phyloP scores from a whole-genome alignment of 441 rosid species.

The Capsella rubella region DNA sequence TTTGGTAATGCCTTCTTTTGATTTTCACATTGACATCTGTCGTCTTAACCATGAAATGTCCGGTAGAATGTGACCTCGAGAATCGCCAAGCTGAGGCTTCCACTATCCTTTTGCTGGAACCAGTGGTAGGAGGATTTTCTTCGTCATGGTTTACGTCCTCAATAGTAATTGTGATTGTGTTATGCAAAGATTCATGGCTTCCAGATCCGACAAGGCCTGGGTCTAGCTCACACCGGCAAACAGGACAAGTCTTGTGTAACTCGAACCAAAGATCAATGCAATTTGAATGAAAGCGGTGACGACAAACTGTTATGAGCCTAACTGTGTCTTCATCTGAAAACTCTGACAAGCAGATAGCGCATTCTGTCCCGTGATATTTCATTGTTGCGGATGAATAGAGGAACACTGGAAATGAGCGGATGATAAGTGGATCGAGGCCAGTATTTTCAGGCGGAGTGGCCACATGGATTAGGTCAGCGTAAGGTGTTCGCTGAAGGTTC shows the following conservation, averaged over 20 bases:
- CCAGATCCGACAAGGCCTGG: conserved; percentile 37
- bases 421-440: conserved; percentile 70
- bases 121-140: conserved; percentile 36
- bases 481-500: conserved; percentile 51
- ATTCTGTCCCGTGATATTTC: conserved; percentile 66
- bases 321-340: conserved; percentile 66
- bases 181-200: conserved; percentile 37
- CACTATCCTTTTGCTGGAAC: conserved; percentile 49
- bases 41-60: conserved; percentile 61
- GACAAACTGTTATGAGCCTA: conserved; percentile 72
- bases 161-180: conserved; percentile 33
- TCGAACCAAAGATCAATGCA: conserved; percentile 93
- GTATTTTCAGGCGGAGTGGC: conserved; percentile 31
- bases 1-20: conserved; percentile 51
- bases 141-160: conserved; percentile 32
- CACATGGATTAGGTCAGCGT: conserved; percentile 42
- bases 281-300: conserved; percentile 73
- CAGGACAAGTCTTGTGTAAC: conserved; percentile 83
- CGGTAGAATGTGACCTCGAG: conserved; percentile 74
- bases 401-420: conserved; percentile 66
- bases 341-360: conserved; percentile 81
- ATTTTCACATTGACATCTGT: conserved; percentile 47
- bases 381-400: conserved; percentile 52
- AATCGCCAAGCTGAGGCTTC: conserved; percentile 42
- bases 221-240: conserved; percentile 80